A percentile compares a stretch with the other conserved stretches of the same genome.
Conservation (phyloP, 495 filamentous ascomycete species). For the Thermochaetoides thermophila region DNA sequence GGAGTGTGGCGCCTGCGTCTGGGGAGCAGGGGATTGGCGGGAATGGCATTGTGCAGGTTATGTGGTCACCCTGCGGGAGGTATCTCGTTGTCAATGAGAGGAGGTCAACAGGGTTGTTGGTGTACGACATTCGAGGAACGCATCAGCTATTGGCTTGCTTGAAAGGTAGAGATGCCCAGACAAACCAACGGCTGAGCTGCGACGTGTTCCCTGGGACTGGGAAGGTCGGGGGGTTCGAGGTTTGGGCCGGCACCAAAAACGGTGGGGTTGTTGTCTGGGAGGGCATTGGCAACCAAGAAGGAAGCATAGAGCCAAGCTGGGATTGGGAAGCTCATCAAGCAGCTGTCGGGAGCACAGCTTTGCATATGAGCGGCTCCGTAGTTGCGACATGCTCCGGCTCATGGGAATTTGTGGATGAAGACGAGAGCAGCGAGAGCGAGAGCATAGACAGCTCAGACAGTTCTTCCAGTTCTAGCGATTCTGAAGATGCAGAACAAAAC, state of each 20-base stretch:
- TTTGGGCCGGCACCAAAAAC: constrained; percentile 77
- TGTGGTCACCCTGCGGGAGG: constrained; percentile 74
- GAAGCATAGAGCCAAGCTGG: constrained; percentile 39
- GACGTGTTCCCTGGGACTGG: constrained; percentile 43
- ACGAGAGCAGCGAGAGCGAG: constrained; percentile 2
- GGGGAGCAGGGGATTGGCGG: constrained; percentile 35
- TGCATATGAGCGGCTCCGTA: constrained; percentile 54
- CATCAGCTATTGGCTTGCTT: constrained; percentile 55
- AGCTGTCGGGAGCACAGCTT: constrained; percentile 43
- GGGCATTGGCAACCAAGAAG: constrained; percentile 40
- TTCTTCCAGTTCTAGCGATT: constrained; percentile 2
- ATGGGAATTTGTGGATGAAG: constrained; percentile 23
- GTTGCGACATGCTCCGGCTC: constrained; percentile 62
- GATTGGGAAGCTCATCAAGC: constrained; percentile 43
- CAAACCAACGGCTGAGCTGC: constrained; percentile 65
- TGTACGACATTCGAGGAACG: constrained; percentile 73
- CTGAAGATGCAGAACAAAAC: not conserved
- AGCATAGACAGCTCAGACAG: constrained; percentile 1
- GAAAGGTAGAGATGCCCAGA: constrained; percentile 50
- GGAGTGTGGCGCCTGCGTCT: constrained; percentile 33
- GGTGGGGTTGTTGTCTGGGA: constrained; percentile 67
- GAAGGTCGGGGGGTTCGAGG: constrained; percentile 42
- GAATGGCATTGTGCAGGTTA: constrained; percentile 54
- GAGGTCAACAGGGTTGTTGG: constrained; percentile 51
- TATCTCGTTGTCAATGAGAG: constrained; percentile 85